phyloP scores from a whole-genome alignment of 805 yeast species.

The Starmera dryadoides region DNA sequence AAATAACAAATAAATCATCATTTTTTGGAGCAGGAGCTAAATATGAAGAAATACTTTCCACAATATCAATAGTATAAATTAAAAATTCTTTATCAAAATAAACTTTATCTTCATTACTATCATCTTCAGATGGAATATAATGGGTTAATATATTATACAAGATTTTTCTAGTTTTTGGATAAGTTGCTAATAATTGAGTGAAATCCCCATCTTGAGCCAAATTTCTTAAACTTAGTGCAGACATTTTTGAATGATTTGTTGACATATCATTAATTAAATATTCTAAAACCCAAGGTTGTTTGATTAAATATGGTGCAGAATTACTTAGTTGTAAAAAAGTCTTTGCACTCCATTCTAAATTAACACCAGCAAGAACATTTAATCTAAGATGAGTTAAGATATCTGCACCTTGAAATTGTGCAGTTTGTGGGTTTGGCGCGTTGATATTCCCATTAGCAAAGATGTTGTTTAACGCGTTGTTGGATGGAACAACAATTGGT shows the following conservation, averaged over 20 bases:
- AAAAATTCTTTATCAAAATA: slow-evolving; percentile 45
- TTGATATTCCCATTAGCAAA: neutral
- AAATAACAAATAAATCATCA: slow-evolving; percentile 56
- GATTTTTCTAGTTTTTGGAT: slow-evolving; percentile 38
- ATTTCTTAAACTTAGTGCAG: slow-evolving; percentile 61
- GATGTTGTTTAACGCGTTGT: neutral
- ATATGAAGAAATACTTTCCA: slow-evolving; percentile 80
- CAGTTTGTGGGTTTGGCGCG: slow-evolving; percentile 1
- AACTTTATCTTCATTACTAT: slow-evolving; percentile 19
- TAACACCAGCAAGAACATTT: slow-evolving; percentile 14
- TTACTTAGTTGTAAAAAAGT: slow-evolving; percentile 16
- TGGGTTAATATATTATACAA: slow-evolving; percentile 32
- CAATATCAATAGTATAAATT: slow-evolving; percentile 65
- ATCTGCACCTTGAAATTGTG: slow-evolving; percentile 9
- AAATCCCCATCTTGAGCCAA: slow-evolving; percentile 76
- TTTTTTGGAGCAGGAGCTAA: slow-evolving; percentile 66
- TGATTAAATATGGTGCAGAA: slow-evolving; percentile 12
- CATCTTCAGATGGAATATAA: slow-evolving; percentile 19
- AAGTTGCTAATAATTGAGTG: slow-evolving; percentile 67
- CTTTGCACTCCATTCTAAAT: slow-evolving; percentile 20
- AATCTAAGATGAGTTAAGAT: slow-evolving; percentile 17
- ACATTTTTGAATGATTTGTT: slow-evolving; percentile 11
- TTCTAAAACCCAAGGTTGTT: slow-evolving; percentile 18
- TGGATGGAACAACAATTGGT: slow-evolving; percentile 4
- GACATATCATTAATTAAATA: slow-evolving; percentile 12